Evolutionary conservation across 345 rosid genomes (phyloP), one percentile per base, ranked within the genome.

Genomic region (Aurinia saxatilis): DNA sequence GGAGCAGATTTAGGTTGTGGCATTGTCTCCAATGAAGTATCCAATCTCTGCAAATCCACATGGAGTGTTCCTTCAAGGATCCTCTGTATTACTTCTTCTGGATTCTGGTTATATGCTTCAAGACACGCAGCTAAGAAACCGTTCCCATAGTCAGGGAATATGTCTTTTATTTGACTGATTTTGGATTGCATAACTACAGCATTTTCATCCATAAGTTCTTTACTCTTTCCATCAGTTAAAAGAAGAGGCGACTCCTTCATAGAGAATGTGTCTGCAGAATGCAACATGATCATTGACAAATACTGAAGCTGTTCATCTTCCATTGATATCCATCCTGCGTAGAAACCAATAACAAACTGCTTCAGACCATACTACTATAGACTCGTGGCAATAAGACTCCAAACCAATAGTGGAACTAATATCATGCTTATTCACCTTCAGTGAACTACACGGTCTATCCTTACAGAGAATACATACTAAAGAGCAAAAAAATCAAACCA

Each of bases 41-140:
- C 88, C 79, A 87, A 63, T 15, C 70, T 57, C 77, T 71, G 76
- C 47, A 92, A 78, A 77, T 90, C 97, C 41, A 79, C 77, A 51
- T 90, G 99, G 46, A 90, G 93, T 60, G 86, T 89, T 60, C 87
- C 87, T 78, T 92, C 97, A 10, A 93, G 91, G 40, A 90, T 93
- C 71, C 96, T 80, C 74, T 93, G 97, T 60, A 90, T 93, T 40
- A 93, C 97, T 73, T 90, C 96, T 72, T 93, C 97, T 25, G 93
- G 83, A 74, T 90, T 90, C 58, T 81, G 85, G 77, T 85, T 89
- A 79, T 90, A 90, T 18, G 77, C 95, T 80, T 90, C 91, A 16
- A 93, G 96, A 70, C 99, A 93, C 39, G 90, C 86, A 61, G 82
- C 77, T 49, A 93, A 45, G 78, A 76, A 93, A 7, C 95, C 96